Evolutionary conservation across 345 rosid genomes (phyloP), one percentile per base, ranked within the genome.

Genomic region (Brassica napus): DNA sequence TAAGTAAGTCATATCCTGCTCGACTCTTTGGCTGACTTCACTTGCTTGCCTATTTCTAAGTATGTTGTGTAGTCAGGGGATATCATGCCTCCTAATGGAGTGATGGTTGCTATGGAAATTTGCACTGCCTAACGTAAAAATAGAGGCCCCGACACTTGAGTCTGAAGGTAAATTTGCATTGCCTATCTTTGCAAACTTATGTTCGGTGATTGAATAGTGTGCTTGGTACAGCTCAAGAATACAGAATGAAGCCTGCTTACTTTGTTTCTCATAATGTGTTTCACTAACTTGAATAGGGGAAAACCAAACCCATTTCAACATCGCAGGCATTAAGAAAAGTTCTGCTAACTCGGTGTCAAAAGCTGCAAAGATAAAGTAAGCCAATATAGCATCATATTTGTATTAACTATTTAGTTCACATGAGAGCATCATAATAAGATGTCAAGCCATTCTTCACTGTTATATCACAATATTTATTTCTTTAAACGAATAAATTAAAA

Each of bases 81-180:
- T 42, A 42, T 42, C 49, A 10, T 89, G 78, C 68, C 88, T 42
- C 49, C 49, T 23, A 23, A 23, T 23, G 2, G 24, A 23, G 24
- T 42, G 3, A 42, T 14, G 14, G 49, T 42, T 42, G 49, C 49
- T 9, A 42, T 42, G 49, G 49, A 42, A 42, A 23, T 23, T 23
- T 42, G 14, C 49, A 42, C 14, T 42, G 49, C 49, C 3, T 10
- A 42, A 42, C 14, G 14, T 42, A 42, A 14, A 11, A 42, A 10
- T 42, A 42, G n/a, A 42, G 49, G 49, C 49, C 4, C 14, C 44
- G 3, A 42, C 49, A 42, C 49, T 42, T 42, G 49, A 42, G 49
- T 42, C 49, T 42, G 49, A 42, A 42, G 49, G 49, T 42, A 42
- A 42, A 42, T 42, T 42, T 42, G 49, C 49, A 42, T 10, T 42